Percentiles rank a stretch among this genome's conserved stretches.
These are phyloP conservation scores for Colletotrichum euphorbiae DNA, from an alignment of 2,329 filamentous ascomycete species.

Conservation along the genomic window DNA sequence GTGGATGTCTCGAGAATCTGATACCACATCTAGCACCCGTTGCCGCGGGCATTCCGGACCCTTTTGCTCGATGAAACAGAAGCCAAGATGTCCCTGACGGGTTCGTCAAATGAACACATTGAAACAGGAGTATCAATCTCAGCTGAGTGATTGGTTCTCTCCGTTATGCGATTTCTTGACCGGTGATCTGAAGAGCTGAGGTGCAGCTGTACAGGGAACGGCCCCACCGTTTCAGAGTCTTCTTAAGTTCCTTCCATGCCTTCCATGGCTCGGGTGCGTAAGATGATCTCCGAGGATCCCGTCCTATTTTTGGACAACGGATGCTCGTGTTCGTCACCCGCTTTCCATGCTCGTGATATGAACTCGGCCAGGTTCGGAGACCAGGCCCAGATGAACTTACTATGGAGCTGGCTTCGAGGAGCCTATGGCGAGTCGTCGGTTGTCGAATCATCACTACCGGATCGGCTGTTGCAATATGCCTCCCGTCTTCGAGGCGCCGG, in stretches of 20 bases:
- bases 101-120: conserved; percentile 20
- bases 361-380: not conserved
- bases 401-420: not conserved
- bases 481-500: conserved; percentile 14
- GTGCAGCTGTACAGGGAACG: conserved; percentile 15
- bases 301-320: conserved; percentile 31
- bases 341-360: conserved; percentile 6
- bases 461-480: conserved; percentile 4
- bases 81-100: conserved; percentile 13
- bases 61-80: conserved; percentile 30
- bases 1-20: conserved; percentile 23
- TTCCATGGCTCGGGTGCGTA: conserved; percentile 12
- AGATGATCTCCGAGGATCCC: conserved; percentile 17
- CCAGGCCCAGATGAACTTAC: not conserved
- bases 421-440: not conserved
- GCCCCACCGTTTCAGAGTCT: conserved; percentile 30
- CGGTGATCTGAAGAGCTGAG: conserved; percentile 31
- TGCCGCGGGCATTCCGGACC: conserved; percentile 10
- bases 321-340: conserved; percentile 20
- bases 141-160: not conserved
- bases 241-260: conserved; percentile 25
- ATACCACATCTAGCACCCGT: conserved; percentile 29
- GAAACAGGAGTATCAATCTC: conserved; percentile 17
- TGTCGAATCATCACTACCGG: not conserved
- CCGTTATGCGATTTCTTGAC: conserved; percentile 8